These are phyloP conservation scores for Lactarius akahatsu DNA, from an alignment of 768 basidiomycete genomes.

Conservation along the genomic window DNA sequence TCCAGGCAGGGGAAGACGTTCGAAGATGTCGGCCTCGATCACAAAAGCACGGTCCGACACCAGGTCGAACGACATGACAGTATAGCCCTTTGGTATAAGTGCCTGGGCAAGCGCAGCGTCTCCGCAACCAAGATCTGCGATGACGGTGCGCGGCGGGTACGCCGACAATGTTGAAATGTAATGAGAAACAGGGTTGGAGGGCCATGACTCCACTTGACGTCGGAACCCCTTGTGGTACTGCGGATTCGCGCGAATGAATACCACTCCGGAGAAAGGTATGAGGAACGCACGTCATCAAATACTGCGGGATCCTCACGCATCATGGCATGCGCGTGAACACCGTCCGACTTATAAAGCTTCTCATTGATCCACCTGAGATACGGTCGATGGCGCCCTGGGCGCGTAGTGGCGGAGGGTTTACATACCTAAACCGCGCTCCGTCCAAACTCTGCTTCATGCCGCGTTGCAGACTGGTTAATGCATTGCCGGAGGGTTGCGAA, in stretches of 20 bases:
- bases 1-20: slow-evolving; percentile 80
- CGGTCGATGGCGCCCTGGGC: background rate
- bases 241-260: slow-evolving; percentile 14
- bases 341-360: slow-evolving; percentile 83
- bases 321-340: slow-evolving; percentile 69
- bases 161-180: slow-evolving; percentile 66
- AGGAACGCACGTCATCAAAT: slow-evolving; percentile 70
- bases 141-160: slow-evolving; percentile 65
- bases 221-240: slow-evolving; percentile 95
- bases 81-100: slow-evolving; percentile 65
- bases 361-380: slow-evolving; percentile 82
- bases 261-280: slow-evolving; percentile 5
- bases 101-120: slow-evolving; percentile 84
- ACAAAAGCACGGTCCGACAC: slow-evolving; percentile 74
- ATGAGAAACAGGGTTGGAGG: slow-evolving; percentile 86
- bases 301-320: slow-evolving; percentile 80
- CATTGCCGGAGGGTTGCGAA: slow-evolving; percentile 16
- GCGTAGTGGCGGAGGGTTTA: slow-evolving; percentile 1
- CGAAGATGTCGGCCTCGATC: slow-evolving; percentile 86
- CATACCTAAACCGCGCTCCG: slow-evolving; percentile 85
- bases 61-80: slow-evolving; percentile 77
- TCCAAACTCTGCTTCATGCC: slow-evolving; percentile 77
- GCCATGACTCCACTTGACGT: slow-evolving; percentile 90
- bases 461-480: slow-evolving; percentile 71
- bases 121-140: slow-evolving; percentile 94